Base-by-base conservation (phyloP, 1,284 basidiomycete species). In the Clitocybe nebularis region DNA sequence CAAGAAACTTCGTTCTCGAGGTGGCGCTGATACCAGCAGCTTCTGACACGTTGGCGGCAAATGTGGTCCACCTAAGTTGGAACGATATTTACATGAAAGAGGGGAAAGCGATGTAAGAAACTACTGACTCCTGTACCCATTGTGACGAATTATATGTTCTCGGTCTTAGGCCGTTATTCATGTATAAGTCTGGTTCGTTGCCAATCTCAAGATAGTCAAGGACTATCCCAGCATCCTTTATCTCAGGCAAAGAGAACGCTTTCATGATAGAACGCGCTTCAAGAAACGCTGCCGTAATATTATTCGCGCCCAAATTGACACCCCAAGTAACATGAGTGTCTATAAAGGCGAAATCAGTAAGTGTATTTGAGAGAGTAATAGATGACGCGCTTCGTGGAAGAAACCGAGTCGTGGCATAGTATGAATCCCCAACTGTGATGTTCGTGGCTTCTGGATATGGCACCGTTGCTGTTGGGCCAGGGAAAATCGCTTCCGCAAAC, bases 321-420 rank as follows among this genome's bases (percentile, higher is more conserved):
- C 82, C 84, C 79, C 79, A 86, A n/a, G 69, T 77, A 48, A 83
- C 78, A 51, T 68, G 71, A 2, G 79, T 80, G 20, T 69, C 75
- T 75, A 32, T 13, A 23, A 17, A 29, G 14, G 13, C 17, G 8
- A 36, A 4, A 11, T 13, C 5, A 23, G 2, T n/a, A 22, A 7
- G 13, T 22, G 11, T 5, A 7, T 8, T 19, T 16, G 29, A 32
- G 28, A 32, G 7, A 32, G 24, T 3, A 2, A 21, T 14, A 7
- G 21, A 24, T 5, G 8, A 44, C 59, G 39, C 51, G 72, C 77
- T 66, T 9, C 58, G 48, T 21, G 79, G 81, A 34, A 86, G 69
- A 52, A 77, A 76, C 21, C 67, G 66, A 2, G 75, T 73, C 3
- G 79, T 61, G 11, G 63, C 52, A 50, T 84, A 87, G 53, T 70